Base-by-base conservation (phyloP, 768 basidiomycete species). In the Mycena pura region DNA sequence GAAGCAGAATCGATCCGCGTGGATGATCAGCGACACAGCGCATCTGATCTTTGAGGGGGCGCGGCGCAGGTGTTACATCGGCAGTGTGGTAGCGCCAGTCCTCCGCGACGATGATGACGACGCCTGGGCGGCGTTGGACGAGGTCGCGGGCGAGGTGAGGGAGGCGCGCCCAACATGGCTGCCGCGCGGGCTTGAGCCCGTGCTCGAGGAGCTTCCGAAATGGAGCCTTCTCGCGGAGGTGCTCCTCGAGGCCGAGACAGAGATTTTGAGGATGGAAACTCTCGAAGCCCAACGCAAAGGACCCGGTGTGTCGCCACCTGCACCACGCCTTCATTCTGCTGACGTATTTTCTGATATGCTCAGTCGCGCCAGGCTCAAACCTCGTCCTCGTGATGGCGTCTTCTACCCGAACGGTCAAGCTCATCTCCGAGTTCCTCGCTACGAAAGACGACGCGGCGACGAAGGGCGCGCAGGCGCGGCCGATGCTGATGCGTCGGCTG, bases 181-280 rank as follows among this genome's bases (percentile, higher is more conserved):
- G 21, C 92, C 95, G 0, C 80, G 84, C 10, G 88, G 87, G 1
- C 87, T 96, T 73, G 87, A 93, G 43, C 92, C 94, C 0, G 86
- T 95, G 0, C 79, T 98, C 22, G 97, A 99, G 74, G 97, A 99
- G 70, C 83, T 92, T 41, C 96, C 96, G 0, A 99, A 99, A 72
- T 99, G 97, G 96, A 83, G 83, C 56, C 72, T 96, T 8, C 76
- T 99, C 13, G 83, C 88, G 0, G 91, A 94, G n/a, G 84, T 96
- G 0, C 73, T 99, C 41, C 82, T 93, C 49, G 97, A 99, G 76
- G 90, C 47, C 3, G 97, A 99, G 73, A 87, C 87, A 60, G 93
- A 95, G 65, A 89, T 92, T 28, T 78, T 91, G 58, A 79, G 86
- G 40, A 83, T 86, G 62, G 85, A 89, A 63, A 78, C 80, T 9